Conservation (phyloP, 2,329 filamentous ascomycete genomes). For the Lasiodiplodia sp. region DNA sequence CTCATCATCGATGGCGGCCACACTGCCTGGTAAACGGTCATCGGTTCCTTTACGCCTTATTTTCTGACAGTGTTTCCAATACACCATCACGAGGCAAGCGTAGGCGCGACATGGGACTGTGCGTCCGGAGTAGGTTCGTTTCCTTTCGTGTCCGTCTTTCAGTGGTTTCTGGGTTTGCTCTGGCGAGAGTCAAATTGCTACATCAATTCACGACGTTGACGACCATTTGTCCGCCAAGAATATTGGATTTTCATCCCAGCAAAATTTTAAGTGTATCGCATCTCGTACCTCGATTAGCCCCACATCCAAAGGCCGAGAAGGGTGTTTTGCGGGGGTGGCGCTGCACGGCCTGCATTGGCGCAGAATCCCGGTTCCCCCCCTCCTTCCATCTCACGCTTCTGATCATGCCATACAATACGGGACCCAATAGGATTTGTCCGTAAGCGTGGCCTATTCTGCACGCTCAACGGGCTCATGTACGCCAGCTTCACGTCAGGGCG, state of each 20-base stretch:
- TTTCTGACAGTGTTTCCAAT: background rate
- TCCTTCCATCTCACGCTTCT: background rate
- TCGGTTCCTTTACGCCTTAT: background rate
- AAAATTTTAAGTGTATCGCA: background rate
- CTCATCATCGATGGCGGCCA: constrained; percentile 45
- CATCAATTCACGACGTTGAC: constrained; percentile 1
- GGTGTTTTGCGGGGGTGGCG: constrained; percentile 20
- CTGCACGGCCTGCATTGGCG: constrained; percentile 10
- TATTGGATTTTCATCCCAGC: background rate
- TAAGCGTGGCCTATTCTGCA: background rate
- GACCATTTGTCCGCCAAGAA: background rate
- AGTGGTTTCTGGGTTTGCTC: background rate
- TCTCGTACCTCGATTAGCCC: constrained; percentile 3
- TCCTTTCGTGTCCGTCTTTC: background rate
- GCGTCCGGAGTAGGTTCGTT: background rate
- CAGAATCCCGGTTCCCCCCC: background rate
- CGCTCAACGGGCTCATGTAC: background rate
- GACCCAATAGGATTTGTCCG: background rate
- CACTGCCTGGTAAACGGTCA: constrained; percentile 40
- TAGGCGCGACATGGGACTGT: background rate
- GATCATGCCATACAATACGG: background rate
- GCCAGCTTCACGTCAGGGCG: background rate
- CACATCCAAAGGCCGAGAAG: background rate
- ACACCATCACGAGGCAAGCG: background rate
- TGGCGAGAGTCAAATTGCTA: background rate